Base-by-base conservation (phyloP, 106 monocot species). In the Hemerocallis citrina region DNA sequence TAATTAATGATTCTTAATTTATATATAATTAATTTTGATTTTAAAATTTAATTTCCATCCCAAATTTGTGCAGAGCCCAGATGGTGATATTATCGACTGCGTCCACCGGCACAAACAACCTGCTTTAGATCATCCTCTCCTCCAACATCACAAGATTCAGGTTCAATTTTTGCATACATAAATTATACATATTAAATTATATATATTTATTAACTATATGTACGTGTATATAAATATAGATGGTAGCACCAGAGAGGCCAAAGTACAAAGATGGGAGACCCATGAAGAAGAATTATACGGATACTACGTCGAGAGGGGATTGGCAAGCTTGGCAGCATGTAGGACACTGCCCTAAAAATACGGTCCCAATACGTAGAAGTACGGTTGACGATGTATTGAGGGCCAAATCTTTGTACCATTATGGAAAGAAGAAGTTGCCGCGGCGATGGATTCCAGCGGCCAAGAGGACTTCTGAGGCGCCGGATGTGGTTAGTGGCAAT, bases 81-180 rank as follows among this genome's bases (percentile, higher is more conserved):
- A 96, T 58, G 95, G 95, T 5, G 95, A 96, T 57, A 74, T 51
- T 57, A 83, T 96, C 52, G 95, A 96, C 79, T 96, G 95, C 49
- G 81, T 96, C 23, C 81, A 40, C 7, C 51, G 38, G 24, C 77
- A 79, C 68, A 76, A 65, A 56, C 95, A 96, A 62, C 90, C 80
- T 1, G 86, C 86, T 31, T 65, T 96, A 2, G 86, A 90, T 25
- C 95, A 96, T 54, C 90, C 95, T 7, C 78, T 96, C 14, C 86
- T 96, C 1, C 80, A 65, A 32, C 40, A 79, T 42, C 95, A 96
- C 71, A 79, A 79, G 51, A 78, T 96, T 33, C 95, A 95, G 81
- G 89, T 86, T 24, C 15, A n/a, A 1, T n/a, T n/a, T 7, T 61
- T 14, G 4, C 2, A 2, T 40, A 1, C 1, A 3, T 1, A 23